Evolutionary conservation across 768 basidiomycete genomes (phyloP).

Genomic region (Ramaria sp.): DNA sequence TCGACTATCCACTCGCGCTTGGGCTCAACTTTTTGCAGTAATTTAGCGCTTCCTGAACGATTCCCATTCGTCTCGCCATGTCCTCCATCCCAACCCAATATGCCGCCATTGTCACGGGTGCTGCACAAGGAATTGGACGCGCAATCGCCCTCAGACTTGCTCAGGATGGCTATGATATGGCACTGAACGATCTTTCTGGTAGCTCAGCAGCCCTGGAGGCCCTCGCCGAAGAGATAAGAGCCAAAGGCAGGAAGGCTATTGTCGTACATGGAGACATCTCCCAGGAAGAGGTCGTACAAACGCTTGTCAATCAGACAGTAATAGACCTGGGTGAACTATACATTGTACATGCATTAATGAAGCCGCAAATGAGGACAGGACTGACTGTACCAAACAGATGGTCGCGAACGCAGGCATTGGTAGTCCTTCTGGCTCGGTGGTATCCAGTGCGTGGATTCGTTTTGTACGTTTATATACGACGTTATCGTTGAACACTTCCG

Average conservation of each 20-base stretch:
- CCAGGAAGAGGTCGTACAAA: slow-evolving; percentile 30
- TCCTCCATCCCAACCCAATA: neutral
- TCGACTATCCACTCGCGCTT: too few relatives aligned
- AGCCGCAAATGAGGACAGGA: neutral
- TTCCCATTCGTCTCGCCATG: neutral
- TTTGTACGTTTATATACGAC: neutral
- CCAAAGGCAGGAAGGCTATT: slow-evolving; percentile 15
- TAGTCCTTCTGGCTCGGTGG: neutral
- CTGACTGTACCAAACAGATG: neutral
- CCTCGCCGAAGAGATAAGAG: slow-evolving; percentile 8
- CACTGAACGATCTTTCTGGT: slow-evolving; percentile 22
- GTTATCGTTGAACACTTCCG: neutral
- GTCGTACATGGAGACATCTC: slow-evolving; percentile 30
- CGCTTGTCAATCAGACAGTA: slow-evolving; percentile 24
- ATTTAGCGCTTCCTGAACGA: too few relatives aligned
- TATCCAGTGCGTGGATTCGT: neutral
- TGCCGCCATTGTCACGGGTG: slow-evolving; percentile 22
- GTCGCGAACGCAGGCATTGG: slow-evolving; percentile 5
- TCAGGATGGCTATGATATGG: slow-evolving; percentile 25
- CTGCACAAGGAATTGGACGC: slow-evolving; percentile 24
- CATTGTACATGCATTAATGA: slow-evolving; percentile 26
- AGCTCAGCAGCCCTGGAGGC: neutral
- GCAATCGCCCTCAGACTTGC: slow-evolving; percentile 26
- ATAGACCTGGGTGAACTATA: slow-evolving; percentile 32
- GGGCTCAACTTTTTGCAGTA: too few relatives aligned